A percentile compares a stretch with the other conserved stretches of the same genome.
phyloP scores from a whole-genome alignment of 768 basidiomycete species.

The Termitomyces sp. region DNA sequence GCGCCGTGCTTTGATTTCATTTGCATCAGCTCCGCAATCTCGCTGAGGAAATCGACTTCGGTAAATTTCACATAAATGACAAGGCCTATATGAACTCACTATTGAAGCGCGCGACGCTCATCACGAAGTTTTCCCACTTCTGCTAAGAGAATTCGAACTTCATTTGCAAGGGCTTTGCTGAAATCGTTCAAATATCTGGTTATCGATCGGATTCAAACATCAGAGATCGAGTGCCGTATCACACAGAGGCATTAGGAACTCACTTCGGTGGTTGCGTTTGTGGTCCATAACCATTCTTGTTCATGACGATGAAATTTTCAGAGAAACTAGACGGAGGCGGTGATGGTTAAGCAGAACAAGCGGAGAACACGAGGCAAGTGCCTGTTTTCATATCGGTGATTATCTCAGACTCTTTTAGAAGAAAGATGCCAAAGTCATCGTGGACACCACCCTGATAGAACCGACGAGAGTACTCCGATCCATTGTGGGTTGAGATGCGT shows the following conservation, averaged over 20 bases:
- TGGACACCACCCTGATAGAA: background rate
- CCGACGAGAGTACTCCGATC: background rate
- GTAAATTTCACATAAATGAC: constrained; percentile 1
- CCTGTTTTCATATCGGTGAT: constrained; percentile 1
- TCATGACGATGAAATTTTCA: constrained; percentile 4
- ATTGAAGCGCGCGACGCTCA: constrained; percentile 71
- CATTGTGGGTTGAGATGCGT: background rate
- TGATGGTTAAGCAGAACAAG: background rate
- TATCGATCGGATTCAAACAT: background rate
- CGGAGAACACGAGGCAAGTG: constrained; percentile 13
- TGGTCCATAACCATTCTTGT: constrained; percentile 20
- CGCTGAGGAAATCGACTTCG: constrained; percentile 39
- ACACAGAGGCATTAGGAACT: background rate
- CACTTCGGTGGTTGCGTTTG: constrained; percentile 17
- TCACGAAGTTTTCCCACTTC: constrained; percentile 83
- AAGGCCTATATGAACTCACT: constrained; percentile 43
- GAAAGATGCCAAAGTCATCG: background rate
- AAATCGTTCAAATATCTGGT: constrained; percentile 75
- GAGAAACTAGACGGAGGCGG: background rate
- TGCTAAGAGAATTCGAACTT: constrained; percentile 73
- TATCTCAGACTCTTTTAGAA: background rate
- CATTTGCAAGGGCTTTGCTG: constrained; percentile 75
- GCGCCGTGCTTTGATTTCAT: constrained; percentile 81
- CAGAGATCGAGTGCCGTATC: background rate
- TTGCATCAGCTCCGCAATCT: constrained; percentile 82